A percentile compares a stretch with the other conserved stretches of the same genome.
These are phyloP conservation scores for Lachancea sp. DNA, from an alignment of 805 yeast genomes.

Conservation along the genomic window DNA sequence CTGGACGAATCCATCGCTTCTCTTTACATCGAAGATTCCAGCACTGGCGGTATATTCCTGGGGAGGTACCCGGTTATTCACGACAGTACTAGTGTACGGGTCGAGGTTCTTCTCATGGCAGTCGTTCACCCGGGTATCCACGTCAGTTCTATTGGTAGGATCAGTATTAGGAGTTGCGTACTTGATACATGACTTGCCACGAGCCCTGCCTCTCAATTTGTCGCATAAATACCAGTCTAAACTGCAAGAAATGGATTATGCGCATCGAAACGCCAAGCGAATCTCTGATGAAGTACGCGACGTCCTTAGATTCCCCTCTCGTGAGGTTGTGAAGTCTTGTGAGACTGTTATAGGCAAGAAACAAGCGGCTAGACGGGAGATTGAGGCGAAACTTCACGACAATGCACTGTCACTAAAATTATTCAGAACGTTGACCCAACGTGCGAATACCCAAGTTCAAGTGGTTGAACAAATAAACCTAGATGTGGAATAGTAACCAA, in stretches of 20 bases:
- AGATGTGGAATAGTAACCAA: slow-evolving; percentile 30
- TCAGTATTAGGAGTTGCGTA: slow-evolving; percentile 53
- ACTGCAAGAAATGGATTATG: slow-evolving; percentile 64
- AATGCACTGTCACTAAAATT: slow-evolving; percentile 25
- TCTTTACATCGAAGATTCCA: slow-evolving; percentile 32
- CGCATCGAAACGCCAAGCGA: slow-evolving; percentile 69
- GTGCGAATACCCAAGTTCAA: slow-evolving; percentile 19
- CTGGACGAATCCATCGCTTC: slow-evolving; percentile 29
- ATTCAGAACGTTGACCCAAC: slow-evolving; percentile 21
- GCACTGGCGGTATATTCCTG: slow-evolving; percentile 31
- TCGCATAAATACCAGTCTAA: slow-evolving; percentile 63
- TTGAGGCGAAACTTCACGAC: slow-evolving; percentile 22
- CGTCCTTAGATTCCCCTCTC: slow-evolving; percentile 73
- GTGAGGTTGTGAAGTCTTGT: slow-evolving; percentile 51
- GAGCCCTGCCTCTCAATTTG: slow-evolving; percentile 79
- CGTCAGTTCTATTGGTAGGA: slow-evolving; percentile 48
- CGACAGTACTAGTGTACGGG: slow-evolving; percentile 34
- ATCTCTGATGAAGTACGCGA: slow-evolving; percentile 75
- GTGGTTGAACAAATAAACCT: slow-evolving; percentile 24
- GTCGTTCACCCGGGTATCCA: slow-evolving; percentile 40
- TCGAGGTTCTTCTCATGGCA: slow-evolving; percentile 34
- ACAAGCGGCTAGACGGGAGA: slow-evolving; percentile 20
- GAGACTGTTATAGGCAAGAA: slow-evolving; percentile 27
- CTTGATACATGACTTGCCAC: slow-evolving; percentile 73
- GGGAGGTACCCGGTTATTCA: slow-evolving; percentile 38